Conservation (phyloP, 2,329 filamentous ascomycete species). For the Aspergillus quadrilineatus region DNA sequence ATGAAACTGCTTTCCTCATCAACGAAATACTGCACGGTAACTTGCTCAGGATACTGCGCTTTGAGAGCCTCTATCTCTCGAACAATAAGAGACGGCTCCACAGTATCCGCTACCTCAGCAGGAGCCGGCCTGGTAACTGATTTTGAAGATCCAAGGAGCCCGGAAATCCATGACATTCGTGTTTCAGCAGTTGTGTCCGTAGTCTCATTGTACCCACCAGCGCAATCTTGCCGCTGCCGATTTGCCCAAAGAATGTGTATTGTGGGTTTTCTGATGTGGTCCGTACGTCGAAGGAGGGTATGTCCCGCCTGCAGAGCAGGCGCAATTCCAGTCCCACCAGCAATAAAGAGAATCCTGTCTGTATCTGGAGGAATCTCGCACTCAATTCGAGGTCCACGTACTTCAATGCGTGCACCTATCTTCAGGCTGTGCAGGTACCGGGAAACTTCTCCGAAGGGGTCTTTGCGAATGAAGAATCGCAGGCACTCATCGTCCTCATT, state of each 20-base stretch:
- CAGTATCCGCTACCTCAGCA: not conserved
- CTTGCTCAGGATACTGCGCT: constrained; percentile 52
- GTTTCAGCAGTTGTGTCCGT: constrained; percentile 26
- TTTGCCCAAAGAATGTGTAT: constrained; percentile 84
- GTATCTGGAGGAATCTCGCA: constrained; percentile 59
- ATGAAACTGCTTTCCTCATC: constrained; percentile 76
- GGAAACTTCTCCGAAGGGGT: constrained; percentile 81
- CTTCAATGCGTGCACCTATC: constrained; percentile 64
- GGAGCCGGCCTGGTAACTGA: constrained; percentile 6
- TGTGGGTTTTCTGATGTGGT: constrained; percentile 33
- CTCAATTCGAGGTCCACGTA: constrained; percentile 76
- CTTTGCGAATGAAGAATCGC: constrained; percentile 74
- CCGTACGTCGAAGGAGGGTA: constrained; percentile 50
- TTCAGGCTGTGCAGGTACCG: constrained; percentile 69
- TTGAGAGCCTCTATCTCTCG: constrained; percentile 65
- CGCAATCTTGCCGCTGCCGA: constrained; percentile 64
- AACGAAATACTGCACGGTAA: constrained; percentile 73
- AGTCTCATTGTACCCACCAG: constrained; percentile 56
- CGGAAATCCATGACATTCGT: constrained; percentile 31
- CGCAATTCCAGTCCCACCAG: constrained; percentile 88
- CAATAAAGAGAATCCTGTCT: constrained; percentile 72
- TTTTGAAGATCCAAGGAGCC: constrained; percentile 25
- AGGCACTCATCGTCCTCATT: constrained; percentile 47
- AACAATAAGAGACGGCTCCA: constrained; percentile 48
- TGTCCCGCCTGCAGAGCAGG: constrained; percentile 79